Base-by-base conservation (phyloP, 768 basidiomycete genomes). In the Tylopilus balloui region DNA sequence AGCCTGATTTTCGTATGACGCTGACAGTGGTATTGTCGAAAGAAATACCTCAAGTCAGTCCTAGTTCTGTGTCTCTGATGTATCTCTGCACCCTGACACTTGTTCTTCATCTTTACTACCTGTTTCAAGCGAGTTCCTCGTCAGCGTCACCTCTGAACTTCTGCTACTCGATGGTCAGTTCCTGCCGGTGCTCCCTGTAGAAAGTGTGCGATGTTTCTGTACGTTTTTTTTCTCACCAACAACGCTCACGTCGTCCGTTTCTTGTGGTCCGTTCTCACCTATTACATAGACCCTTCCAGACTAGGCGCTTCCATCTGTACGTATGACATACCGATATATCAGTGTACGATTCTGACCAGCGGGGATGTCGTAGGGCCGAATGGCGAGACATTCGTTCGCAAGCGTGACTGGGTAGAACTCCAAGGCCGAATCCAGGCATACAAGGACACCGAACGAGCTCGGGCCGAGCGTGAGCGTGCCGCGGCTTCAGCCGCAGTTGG, bases 1-100 rank as follows among this genome's bases (percentile, higher is more conserved):
- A 34, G 3, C 32, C 1, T 6, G n/a, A 6, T 34, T 8, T n/a
- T n/a, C n/a, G n/a, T n/a, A n/a, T n/a, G n/a, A n/a, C n/a, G n/a
- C n/a, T n/a, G n/a, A n/a, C 35, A 67, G 67, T 54, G 51, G 50
- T 24, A 55, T 38, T 67, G 65, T 47, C 45, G 50, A 15, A 58
- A 23, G 27, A 47, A 24, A 39, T 52, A 54, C 7, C 27, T 52
- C 37, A 11, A 20, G 65, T 69, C 34, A 19, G 64, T 51, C 6
- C n/a, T n/a, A n/a, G 13, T 29, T 4, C 2, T 34, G 10, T 37
- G 9, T 27, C 21, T 32, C 28, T 21, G 17, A 12, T 27, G 4
- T 9, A 14, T 24, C 17, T n/a, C 9, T 32, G 14, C 27, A 14
- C 14, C 19, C 21, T 42, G 41, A 32, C 8, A 6, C 27, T 38